Evolutionary conservation across 2,329 filamentous ascomycete species (phyloP).

Genomic region (Penicillium sp.): DNA sequence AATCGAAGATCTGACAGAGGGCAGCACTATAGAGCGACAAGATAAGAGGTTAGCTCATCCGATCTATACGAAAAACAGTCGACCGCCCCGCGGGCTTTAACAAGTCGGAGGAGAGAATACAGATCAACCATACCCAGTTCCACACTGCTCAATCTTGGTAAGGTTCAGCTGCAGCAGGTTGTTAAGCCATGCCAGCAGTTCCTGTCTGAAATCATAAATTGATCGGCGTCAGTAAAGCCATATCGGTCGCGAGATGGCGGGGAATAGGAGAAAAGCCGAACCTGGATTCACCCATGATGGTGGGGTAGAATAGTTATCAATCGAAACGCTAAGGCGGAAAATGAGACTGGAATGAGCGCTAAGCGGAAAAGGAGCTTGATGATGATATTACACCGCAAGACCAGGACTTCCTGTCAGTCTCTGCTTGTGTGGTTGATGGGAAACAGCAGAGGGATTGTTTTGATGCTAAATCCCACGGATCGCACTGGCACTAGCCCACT

Average conservation of each 20-base stretch:
- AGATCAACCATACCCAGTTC: constrained; percentile 72
- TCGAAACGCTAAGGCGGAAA: constrained; percentile 5
- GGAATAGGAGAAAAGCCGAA: constrained; percentile 35
- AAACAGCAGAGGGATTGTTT: constrained; percentile 69
- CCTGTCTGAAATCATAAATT: constrained; percentile 64
- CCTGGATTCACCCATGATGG: constrained; percentile 67
- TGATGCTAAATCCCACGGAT: constrained; percentile 43
- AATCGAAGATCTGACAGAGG: constrained; percentile 96
- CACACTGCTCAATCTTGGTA: constrained; percentile 98
- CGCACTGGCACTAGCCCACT: constrained; percentile 18
- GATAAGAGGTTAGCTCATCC: background rate
- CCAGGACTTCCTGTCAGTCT: constrained; percentile 15
- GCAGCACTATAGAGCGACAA: constrained; percentile 64
- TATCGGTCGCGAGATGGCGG: constrained; percentile 11
- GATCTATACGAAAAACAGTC: background rate
- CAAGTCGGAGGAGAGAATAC: constrained; percentile 8
- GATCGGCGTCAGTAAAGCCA: constrained; percentile 9
- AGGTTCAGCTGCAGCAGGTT: constrained; percentile 96
- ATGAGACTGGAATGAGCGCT: constrained; percentile 3
- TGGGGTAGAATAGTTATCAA: constrained; percentile 32
- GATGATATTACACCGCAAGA: constrained; percentile 7
- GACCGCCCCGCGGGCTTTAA: background rate
- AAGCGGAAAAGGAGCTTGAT: background rate
- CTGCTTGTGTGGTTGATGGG: constrained; percentile 22
- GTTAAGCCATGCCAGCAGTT: constrained; percentile 95